A percentile compares a stretch with the other conserved stretches of the same genome.
Evolutionary conservation across 2,329 filamentous ascomycete species (phyloP).

Genomic region (Claviceps humidiphila): DNA sequence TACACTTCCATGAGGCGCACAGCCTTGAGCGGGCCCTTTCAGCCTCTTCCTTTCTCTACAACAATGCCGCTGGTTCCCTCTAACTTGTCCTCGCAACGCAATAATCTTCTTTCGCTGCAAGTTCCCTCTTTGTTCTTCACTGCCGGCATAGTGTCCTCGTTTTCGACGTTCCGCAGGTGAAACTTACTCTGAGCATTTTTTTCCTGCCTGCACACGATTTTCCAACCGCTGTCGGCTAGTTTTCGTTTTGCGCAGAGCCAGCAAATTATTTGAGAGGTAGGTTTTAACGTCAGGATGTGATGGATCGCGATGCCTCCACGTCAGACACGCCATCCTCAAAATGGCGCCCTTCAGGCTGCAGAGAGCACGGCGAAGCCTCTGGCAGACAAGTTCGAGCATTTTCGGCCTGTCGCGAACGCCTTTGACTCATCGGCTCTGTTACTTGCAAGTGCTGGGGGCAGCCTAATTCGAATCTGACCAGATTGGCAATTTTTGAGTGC

Average conservation of each 20-base stretch:
- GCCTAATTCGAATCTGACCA: background rate
- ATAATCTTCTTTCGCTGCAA: conserved; percentile 1
- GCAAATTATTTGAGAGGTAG: background rate
- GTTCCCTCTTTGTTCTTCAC: background rate
- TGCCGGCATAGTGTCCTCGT: background rate
- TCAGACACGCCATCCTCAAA: conserved; percentile 1
- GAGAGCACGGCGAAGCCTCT: background rate
- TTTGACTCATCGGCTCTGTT: background rate
- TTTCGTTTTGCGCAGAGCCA: background rate
- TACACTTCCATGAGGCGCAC: conserved; percentile 29
- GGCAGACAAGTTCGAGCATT: background rate
- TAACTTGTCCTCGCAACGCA: background rate
- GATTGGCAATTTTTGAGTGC: background rate
- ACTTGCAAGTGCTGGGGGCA: background rate
- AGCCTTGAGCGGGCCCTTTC: conserved; percentile 16
- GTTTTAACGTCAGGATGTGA: background rate
- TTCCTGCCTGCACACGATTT: background rate
- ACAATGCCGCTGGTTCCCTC: background rate
- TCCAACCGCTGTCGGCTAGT: background rate
- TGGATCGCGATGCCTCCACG: background rate
- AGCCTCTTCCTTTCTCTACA: conserved; percentile 11
- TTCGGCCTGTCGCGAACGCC: background rate
- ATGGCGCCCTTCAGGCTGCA: background rate
- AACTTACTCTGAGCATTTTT: background rate
- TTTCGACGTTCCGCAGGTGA: background rate